Percentiles rank a stretch among this genome's conserved stretches.
These are phyloP conservation scores for Suillus ampliporus DNA, from an alignment of 768 basidiomycete species.

Conservation along the genomic window DNA sequence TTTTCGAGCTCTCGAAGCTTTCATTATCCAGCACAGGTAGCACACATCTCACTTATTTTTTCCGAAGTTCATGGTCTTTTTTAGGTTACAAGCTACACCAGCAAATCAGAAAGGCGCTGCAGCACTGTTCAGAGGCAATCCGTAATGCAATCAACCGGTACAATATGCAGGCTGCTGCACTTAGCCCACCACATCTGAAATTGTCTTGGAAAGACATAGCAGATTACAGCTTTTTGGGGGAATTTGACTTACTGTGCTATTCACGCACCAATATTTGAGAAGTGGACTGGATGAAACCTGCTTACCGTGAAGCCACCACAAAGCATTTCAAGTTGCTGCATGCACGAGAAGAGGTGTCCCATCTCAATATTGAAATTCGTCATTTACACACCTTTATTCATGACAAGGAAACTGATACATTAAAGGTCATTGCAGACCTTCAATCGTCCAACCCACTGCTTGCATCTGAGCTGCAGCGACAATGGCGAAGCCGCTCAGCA, in stretches of 20 bases:
- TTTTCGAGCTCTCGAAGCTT: slow-evolving; percentile 38
- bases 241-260: slow-evolving; percentile 15
- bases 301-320: slow-evolving; percentile 2
- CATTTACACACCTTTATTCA: not conserved
- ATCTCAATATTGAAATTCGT: slow-evolving; percentile 13
- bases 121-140: slow-evolving; percentile 32
- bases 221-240: slow-evolving; percentile 20
- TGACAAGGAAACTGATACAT: no score
- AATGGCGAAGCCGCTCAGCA: not conserved
- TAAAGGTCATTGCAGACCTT: slow-evolving; percentile 1
- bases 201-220: slow-evolving; percentile 22
- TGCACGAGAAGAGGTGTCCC: slow-evolving; percentile 15
- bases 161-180: slow-evolving; percentile 27
- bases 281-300: slow-evolving; percentile 9
- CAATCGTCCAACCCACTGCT: slow-evolving; percentile 5
- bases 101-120: slow-evolving; percentile 37
- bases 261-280: not conserved
- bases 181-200: slow-evolving; percentile 21
- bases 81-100: slow-evolving; percentile 37
- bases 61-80: no score
- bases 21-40: slow-evolving; percentile 16
- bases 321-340: slow-evolving; percentile 14
- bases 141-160: slow-evolving; percentile 30
- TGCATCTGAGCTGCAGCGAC: slow-evolving; percentile 10
- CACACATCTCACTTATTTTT: no score